Base-by-base conservation (phyloP, 345 rosid species). In the Brassica juncea region DNA sequence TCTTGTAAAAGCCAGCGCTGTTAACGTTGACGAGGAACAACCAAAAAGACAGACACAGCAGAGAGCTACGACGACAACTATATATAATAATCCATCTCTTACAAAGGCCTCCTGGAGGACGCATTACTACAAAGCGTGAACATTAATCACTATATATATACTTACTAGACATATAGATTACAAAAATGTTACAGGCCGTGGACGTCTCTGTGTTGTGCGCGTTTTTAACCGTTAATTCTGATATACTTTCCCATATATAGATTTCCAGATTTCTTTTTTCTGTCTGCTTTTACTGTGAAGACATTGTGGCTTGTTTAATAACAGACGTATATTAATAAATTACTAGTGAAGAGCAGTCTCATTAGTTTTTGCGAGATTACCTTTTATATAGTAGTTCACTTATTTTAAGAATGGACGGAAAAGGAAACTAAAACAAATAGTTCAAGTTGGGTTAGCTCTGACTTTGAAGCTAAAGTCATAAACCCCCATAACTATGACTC, bases 21-120 rank as follows among this genome's bases (percentile, higher is more conserved):
- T 82, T 75, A 72, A 35, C 74, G 78, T 70, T 28, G 69, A 82
- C 31, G 75, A 71, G 39, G 68, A 70, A 23, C 70, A 32, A 69
- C 87, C 80, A 68, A 81, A 81, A 71, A 68, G 71, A 2, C 86
- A 72, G 23, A 77, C 55, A 2, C 87, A 85, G 64, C 88, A 78
- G 71, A 86, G 71, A 82, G 79, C 89, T 67, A 74, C 89, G 54
- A 85, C 89, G 54, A 68, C 89, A 34, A 68, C 82, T 68, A 25
- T 35, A 49, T 68, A 68, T 59, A 71, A 81, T 39, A 62, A 78
- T 55, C 72, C 83, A 64, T 82, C 89, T 78, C 81, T 87, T 15
- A 44, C 87, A 10, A 85, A 82, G 83, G 84, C 91, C 60, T 58
- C 90, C 55, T 92, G 97, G 97, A 94, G 80, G 83, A 75, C 83